Evolutionary conservation across 2,329 filamentous ascomycete species (phyloP).

Genomic region (Aureobasidium namibiae): DNA sequence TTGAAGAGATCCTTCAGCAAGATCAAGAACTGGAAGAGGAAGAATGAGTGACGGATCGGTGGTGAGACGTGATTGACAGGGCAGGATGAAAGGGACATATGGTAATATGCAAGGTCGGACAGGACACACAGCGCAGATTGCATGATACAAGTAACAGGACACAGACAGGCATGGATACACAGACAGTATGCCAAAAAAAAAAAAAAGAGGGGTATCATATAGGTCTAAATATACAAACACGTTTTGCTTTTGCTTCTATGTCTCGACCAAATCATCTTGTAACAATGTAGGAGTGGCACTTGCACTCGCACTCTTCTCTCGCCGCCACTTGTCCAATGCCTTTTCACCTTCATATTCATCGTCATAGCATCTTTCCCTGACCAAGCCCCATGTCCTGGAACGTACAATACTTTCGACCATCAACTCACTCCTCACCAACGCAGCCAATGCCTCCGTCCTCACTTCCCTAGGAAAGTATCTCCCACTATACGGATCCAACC

Average conservation of each 20-base stretch:
- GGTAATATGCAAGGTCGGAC: neutral
- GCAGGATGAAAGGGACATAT: neutral
- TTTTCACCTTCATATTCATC: conserved; percentile 43
- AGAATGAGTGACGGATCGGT: neutral
- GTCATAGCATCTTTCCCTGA: conserved; percentile 62
- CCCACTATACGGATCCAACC: conserved; percentile 83
- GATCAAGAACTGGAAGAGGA: conserved; percentile 6
- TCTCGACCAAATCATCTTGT: neutral
- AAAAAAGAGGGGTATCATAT: conserved; percentile 11
- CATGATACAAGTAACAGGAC: neutral
- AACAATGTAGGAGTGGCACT: neutral
- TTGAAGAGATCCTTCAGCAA: neutral
- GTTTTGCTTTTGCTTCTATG: neutral
- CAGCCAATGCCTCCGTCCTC: conserved; percentile 70
- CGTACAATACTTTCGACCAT: conserved; percentile 73
- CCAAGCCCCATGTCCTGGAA: conserved; percentile 69
- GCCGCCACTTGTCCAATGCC: conserved; percentile 56
- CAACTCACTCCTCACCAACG: conserved; percentile 64
- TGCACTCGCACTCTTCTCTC: conserved; percentile 2
- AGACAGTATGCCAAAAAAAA: neutral
- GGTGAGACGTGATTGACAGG: neutral
- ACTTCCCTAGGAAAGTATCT: conserved; percentile 74
- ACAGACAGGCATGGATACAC: neutral
- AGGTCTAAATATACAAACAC: neutral
- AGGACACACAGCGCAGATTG: neutral